Evolutionary conservation across 352 stramenopile genomes (phyloP), one percentile per base, ranked within the genome.

Genomic region (Phytophthora podocarpi): DNA sequence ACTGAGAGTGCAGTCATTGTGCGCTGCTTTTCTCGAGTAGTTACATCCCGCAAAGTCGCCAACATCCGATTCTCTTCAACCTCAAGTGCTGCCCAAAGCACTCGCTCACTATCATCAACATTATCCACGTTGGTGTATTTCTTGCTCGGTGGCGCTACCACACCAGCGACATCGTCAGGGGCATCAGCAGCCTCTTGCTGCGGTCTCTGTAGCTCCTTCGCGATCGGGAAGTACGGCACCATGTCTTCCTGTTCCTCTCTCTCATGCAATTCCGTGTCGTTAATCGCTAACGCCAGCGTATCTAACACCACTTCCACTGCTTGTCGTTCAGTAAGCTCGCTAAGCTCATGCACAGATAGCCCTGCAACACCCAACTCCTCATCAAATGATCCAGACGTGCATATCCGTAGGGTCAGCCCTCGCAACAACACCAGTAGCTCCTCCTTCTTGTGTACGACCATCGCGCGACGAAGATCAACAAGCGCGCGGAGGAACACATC

Each of bases 21-120:
- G 5, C 76, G 71, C 46, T 84, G 53, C 0, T 51, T 63, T 47
- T 90, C 80, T 9, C 77, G 74, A 23, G 31, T 57, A 0, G 51
- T 58, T 1, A 89, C 70, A 15, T 90, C 74, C 16, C 74, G 76
- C 3, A 93, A 46, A 5, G 69, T 77, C 21, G 88, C 83, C 20
- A 86, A 32, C 79, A 93, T 89, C 1, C 84, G 68, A 34, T 90
- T 91, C 34, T 93, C 85, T 63, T 95, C 87, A 1, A 95, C 87
- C 65, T 94, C 82, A 1, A 92, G 70, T 9, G 81, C 83, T 43
- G 87, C 87, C 75, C 78, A 90, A 16, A 93, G 46, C 3, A 89
- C 72, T 1, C 75, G 72, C 36, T 90, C 80, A 21, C 63, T 64
- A 0, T 81, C 73, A 20, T 93, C 81, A 34, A 72, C 53, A 41